Evolutionary conservation across 208 protist species (phyloP), one percentile per base, ranked within the genome.

Genomic region (Leptomonas seymouri): DNA sequence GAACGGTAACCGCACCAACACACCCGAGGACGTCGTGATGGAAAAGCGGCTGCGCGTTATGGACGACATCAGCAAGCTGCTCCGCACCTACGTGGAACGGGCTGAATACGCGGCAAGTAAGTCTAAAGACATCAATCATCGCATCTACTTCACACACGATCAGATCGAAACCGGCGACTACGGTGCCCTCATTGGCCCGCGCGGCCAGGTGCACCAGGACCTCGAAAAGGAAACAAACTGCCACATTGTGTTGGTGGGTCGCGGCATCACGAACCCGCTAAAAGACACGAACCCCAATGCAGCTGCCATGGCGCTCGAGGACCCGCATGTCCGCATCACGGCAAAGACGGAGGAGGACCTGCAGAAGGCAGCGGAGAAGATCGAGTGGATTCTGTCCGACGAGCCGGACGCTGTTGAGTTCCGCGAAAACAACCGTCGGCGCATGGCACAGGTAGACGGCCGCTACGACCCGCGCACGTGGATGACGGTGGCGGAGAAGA

Each of bases 381-480:
- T 98, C 65, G 92, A 98, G 82, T 97, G 91, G 87, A 97, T 98
- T 71, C 61, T 98, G 8, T 96, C 90, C 28, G 92, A 98, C 58
- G 89, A 94, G 50, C 89, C 88, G 7, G 92, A 96, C 71, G 92
- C 94, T 0, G 78, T 88, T 12, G 87, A 93, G 21, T 97, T 96
- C 66, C 80, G 94, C 2, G 92, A 98, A 62, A 88, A 93, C 48
- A 98, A 98, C 74, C 80, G 92, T 27, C 85, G 83, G 36, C 87
- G 85, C 20, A 94, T 91, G 65, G 94, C 94, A 42, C 90, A 97
- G 81, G 84, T 96, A 53, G 93, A 98, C 42, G 94, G 94, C 14
- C 85, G 90, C 21, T 97, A 96, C 78, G 86, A 95, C 62, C 90
- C 91, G 14, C 81, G 86, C 42, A 97, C 89, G 25, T 97, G 93